Conservation (phyloP, 495 filamentous ascomycete species). For the Xanthoparmelia taractica region DNA sequence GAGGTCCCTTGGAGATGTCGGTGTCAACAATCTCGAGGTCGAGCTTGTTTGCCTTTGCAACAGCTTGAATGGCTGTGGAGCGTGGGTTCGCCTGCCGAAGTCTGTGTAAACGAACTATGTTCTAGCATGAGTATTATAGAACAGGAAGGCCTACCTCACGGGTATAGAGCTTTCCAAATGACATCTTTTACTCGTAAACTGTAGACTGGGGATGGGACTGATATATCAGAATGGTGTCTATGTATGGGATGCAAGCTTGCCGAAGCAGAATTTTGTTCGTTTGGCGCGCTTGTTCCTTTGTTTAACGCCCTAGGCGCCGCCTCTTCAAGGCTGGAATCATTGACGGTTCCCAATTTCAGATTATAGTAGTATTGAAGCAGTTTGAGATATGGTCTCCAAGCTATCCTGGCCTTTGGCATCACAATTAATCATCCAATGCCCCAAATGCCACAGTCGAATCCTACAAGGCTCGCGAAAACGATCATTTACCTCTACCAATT, state of each 20-base stretch:
- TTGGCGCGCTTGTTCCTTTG: not conserved
- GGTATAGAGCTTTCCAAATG: conserved; percentile 95
- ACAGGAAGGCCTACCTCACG: conserved; percentile 55
- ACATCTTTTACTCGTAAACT: conserved; percentile 45
- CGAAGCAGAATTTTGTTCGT: not conserved
- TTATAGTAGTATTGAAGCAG: not conserved
- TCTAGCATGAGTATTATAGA: conserved; percentile 13
- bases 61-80: conserved; percentile 76
- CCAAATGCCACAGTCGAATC: conserved; percentile 7
- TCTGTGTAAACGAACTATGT: conserved; percentile 13
- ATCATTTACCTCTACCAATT: conserved; percentile 22
- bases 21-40: conserved; percentile 76
- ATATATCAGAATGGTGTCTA: not conserved
- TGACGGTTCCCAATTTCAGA: not conserved
- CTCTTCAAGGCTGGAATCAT: too few relatives aligned
- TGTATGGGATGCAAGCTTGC: not conserved
- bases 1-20: conserved; percentile 47
- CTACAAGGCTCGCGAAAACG: conserved; percentile 11
- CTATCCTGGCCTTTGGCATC: conserved; percentile 5
- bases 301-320: not conserved
- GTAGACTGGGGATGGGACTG: not conserved
- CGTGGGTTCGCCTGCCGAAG: conserved; percentile 69
- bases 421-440: conserved; percentile 7
- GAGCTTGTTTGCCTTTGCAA: conserved; percentile 92
- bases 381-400: conserved; percentile 13